Percentiles rank a stretch among this genome's conserved stretches.
Conservation (phyloP, 1,284 basidiomycete species). For the Rhodotorula sp. region DNA sequence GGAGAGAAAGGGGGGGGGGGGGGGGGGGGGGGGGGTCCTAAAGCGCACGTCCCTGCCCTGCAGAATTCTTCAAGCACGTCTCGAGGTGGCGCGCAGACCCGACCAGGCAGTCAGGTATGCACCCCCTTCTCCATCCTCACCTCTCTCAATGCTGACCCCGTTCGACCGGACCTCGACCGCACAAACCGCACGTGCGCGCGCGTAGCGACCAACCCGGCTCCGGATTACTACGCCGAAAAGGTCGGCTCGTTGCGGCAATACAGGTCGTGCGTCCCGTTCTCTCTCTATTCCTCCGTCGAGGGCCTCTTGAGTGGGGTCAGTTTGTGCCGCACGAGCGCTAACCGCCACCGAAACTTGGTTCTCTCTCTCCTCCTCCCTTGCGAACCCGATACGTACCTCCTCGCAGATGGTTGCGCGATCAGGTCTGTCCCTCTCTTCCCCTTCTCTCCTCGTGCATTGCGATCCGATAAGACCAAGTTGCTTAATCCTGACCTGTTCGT, state of each 20-base stretch:
- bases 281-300: too few species aligned
- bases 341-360: background rate
- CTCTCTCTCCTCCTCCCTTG: too few species aligned
- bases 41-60: background rate
- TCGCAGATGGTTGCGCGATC: conserved; percentile 1
- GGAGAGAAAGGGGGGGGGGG: too few species aligned
- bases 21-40: too few species aligned
- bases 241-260: conserved; percentile 39
- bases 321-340: background rate
- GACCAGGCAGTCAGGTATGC: conserved; percentile 34
- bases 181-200: too few species aligned
- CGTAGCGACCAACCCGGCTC: conserved; percentile 24
- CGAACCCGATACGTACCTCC: background rate
- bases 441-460: background rate
- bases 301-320: background rate
- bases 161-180: too few species aligned
- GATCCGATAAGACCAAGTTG: too few species aligned
- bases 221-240: conserved; percentile 43
- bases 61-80: conserved; percentile 44
- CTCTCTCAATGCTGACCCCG: background rate
- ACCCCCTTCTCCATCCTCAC: background rate
- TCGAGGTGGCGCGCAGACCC: conserved; percentile 43
- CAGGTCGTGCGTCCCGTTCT: conserved; percentile 19
- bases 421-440: background rate
- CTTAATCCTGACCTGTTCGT: background rate